These are phyloP conservation scores for Penicillium dipodomyicola DNA, from an alignment of 495 filamentous ascomycete species.

Conservation along the genomic window DNA sequence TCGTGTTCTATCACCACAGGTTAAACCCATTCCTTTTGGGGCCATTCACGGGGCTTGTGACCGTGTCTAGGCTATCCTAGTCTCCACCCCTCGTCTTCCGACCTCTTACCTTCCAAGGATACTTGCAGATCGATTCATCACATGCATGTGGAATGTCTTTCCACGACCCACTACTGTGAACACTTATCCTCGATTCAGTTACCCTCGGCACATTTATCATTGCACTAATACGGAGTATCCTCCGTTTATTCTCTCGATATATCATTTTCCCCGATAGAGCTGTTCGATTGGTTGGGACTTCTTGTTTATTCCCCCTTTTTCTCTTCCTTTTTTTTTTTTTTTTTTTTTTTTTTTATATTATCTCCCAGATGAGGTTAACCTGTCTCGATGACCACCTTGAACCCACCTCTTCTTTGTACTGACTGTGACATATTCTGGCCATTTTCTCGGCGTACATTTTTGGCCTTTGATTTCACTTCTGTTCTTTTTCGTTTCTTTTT, in stretches of 20 bases:
- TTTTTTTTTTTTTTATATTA: neutral
- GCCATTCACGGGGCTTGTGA: conserved; percentile 13
- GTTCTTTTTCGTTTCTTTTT: conserved; percentile 3
- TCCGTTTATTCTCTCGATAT: conserved; percentile 10
- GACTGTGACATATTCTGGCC: conserved; percentile 15
- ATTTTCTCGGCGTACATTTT: conserved; percentile 21
- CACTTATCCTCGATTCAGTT: neutral
- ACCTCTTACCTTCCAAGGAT: neutral
- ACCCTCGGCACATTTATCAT: neutral
- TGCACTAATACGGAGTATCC: conserved; percentile 1
- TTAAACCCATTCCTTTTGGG: conserved; percentile 1
- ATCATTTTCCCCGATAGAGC: conserved; percentile 1
- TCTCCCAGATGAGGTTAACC: neutral
- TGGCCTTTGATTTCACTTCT: conserved; percentile 3
- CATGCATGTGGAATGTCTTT: neutral
- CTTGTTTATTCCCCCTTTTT: neutral
- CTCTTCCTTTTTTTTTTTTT: neutral
- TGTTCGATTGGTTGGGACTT: neutral
- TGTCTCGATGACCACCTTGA: neutral
- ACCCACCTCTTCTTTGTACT: conserved; percentile 13
- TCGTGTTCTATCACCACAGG: conserved; percentile 16
- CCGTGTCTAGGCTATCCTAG: conserved; percentile 18
- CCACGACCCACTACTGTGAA: neutral
- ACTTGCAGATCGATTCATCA: conserved; percentile 4
- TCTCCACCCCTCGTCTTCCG: conserved; percentile 11